Base-by-base conservation (phyloP, 2,329 filamentous ascomycete genomes). In the Cryphonectria japonica region DNA sequence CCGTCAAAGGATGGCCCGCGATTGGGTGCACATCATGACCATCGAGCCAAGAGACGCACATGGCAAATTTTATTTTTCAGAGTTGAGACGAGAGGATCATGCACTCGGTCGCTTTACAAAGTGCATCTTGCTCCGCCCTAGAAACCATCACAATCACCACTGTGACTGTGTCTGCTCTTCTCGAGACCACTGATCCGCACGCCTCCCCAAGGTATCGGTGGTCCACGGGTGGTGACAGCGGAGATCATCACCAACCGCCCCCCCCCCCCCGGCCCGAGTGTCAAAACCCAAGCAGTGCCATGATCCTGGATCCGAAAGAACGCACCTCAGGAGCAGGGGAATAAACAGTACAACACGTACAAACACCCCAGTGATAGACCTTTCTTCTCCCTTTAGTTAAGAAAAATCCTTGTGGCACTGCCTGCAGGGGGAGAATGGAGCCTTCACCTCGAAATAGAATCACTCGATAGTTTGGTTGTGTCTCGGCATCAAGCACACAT, bases 21-120 rank as follows among this genome's bases (percentile, higher is more conserved):
- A 66, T 66, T 39, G 43, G 64, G 54, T 57, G 64, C 32, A 52
- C 64, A 52, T 59, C 13, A 59, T 29, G 11, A n/a, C 6, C 50
- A 54, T 29, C 4, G 11, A 54, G 9, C n/a, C 54, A 34, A 32
- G 5, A 59, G 54, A 32, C 29, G 54, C 54, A 19, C 59, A 61
- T 39, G 59, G 34, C 34, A 39, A n/a, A 7, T 11, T 61, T 19
- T 19, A 26, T 22, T 50, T n/a, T 19, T 8, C 26, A 34, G 26
- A 59, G 26, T 32, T 59, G 54, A 32, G 54, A 59, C 54, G 54
- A 29, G 37, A 37, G 29, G 29, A 16, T 29, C 26, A 59, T 59
- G 26, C 54, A 59, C 54, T 59, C 54, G 54, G 29, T 19, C 29
- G 5, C 54, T 59, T 14, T 5, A 57, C 3, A 32, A 13, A 4